These are phyloP conservation scores for Leishmania lainsoni DNA, from an alignment of 208 protist species.

Conservation along the genomic window DNA sequence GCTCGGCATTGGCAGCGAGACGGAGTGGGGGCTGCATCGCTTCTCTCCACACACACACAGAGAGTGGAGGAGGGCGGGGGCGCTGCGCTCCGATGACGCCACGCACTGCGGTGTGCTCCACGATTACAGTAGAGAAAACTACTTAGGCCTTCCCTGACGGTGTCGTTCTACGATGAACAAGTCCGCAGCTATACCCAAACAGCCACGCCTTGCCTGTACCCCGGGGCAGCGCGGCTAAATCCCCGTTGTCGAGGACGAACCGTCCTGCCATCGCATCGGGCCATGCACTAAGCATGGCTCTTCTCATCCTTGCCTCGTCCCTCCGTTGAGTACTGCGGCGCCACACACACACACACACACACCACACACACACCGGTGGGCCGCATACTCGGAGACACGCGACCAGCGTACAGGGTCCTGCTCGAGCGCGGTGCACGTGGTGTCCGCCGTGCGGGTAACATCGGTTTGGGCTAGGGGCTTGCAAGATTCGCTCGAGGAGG, in stretches of 20 bases:
- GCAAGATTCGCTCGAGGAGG: not conserved
- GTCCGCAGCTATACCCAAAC: not conserved
- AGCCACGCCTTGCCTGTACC: not conserved
- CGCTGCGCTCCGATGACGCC: not conserved
- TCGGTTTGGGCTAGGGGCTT: not conserved
- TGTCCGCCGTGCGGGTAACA: not conserved
- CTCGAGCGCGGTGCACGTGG: not conserved
- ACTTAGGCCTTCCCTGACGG: no score
- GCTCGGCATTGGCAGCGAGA: no score
- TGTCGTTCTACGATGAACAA: not conserved
- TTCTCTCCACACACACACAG: not conserved
- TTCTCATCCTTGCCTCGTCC: not conserved
- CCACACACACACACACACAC: no score
- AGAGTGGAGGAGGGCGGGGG: not conserved
- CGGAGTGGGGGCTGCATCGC: not conserved
- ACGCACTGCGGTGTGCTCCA: no score
- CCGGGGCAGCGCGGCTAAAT: not conserved
- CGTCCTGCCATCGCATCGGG: not conserved
- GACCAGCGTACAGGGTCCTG: not conserved
- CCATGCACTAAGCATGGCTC: not conserved
- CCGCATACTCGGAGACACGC: not conserved
- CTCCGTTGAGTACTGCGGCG: not conserved
- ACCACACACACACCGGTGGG: not conserved
- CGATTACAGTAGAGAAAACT: no score
- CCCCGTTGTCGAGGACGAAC: not conserved